Base-by-base conservation (phyloP, 768 basidiomycete genomes). In the Russula foetens region DNA sequence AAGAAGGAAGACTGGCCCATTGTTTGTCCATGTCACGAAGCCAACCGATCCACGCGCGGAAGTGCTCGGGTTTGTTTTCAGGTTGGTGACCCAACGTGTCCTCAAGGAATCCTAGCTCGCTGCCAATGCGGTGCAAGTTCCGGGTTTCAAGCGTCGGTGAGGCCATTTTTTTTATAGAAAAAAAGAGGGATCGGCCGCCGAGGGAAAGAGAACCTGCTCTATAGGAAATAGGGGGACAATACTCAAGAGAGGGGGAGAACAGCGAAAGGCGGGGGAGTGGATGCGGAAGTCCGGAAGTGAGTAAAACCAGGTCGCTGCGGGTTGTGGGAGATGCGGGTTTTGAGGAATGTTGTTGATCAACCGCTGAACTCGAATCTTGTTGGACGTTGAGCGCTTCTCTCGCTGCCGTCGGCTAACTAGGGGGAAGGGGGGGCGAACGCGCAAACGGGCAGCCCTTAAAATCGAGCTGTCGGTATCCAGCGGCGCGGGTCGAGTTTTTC, bases 331-430 rank as follows among this genome's bases (percentile, higher is more conserved):
- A 41, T 49, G 53, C 41, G 59, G 53, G 45, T 48, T 60, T 60
- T 51, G 55, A 46, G 54, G 38, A 56, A 61, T 56, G 54, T 51
- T 61, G 54, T 61, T 61, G 55, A 62, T 62, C 61, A 53, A 52
- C 50, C 56, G 61, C 61, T 62, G 61, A 23, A 58, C 61, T 62
- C 51, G 61, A 58, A 62, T 58, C 55, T 62, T 56, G 60, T 58
- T 56, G 60, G 50, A 58, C 56, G 61, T 62, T 47, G 56, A 58
- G 61, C 61, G 56, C 56, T 58, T 58, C 45, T 58, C 45, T 58
- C 56, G 39, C 50, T 53, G 45, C 50, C 61, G 61, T 44, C 61
- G 61, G 61, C 61, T 62, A 62, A 58, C 51, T 7, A 33, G 35
- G 35, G 11, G 35, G 35, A 12, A 26, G 55, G 50, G 50, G 48